Evolutionary conservation across 176 grass and related monocot species (phyloP).

Genomic region (Eremochloa ophiuroides): DNA sequence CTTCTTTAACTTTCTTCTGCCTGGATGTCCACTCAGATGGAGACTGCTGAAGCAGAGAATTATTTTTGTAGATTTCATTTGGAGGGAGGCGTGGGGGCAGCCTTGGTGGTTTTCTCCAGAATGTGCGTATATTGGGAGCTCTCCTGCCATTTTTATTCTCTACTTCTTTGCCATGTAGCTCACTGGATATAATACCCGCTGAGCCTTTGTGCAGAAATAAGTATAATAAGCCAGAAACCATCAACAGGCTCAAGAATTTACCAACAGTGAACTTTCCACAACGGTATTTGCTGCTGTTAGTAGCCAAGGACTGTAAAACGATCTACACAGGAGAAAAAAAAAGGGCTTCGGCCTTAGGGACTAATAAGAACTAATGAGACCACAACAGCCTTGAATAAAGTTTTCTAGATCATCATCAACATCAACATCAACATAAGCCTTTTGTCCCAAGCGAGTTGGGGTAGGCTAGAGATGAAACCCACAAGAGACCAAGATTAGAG

Average conservation of each 20-base stretch:
- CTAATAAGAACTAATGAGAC: background rate
- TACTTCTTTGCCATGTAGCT: conserved; percentile 40
- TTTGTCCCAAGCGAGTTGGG: no score
- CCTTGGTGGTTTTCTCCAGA: conserved; percentile 83
- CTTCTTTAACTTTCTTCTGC: conserved; percentile 91
- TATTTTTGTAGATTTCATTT: conserved; percentile 67
- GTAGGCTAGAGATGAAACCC: no score
- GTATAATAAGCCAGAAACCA: conserved; percentile 69
- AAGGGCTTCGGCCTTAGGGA: background rate
- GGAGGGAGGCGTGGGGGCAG: conserved; percentile 74
- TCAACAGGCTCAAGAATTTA: conserved; percentile 78
- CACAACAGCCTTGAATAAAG: conserved; percentile 12
- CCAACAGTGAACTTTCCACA: conserved; percentile 76
- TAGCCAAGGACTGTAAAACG: conserved; percentile 41
- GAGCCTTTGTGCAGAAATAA: conserved; percentile 57
- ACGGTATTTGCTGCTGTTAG: conserved; percentile 38
- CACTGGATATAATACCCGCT: conserved; percentile 33
- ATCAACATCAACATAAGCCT: no score
- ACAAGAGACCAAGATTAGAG: no score
- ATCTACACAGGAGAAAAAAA: conserved; percentile 42
- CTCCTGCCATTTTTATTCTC: conserved; percentile 28
- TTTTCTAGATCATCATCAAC: no score
- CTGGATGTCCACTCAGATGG: conserved; percentile 51
- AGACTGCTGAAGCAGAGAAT: conserved; percentile 36
- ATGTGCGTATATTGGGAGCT: conserved; percentile 41